phyloP scores from a whole-genome alignment of 768 basidiomycete genomes.

The Lyophyllum shimeji region DNA sequence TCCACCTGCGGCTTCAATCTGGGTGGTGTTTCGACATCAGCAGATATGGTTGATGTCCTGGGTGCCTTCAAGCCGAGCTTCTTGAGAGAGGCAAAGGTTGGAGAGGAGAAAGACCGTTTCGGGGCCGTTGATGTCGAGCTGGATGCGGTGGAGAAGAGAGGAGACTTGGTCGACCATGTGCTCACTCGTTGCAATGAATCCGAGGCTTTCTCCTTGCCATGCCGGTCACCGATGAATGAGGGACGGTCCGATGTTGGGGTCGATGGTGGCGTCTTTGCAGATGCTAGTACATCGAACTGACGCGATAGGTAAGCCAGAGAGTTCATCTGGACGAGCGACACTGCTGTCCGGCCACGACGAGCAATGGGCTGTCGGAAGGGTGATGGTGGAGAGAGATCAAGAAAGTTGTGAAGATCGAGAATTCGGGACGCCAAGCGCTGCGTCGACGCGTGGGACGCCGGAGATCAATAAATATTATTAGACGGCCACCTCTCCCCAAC shows the following conservation, averaged over 20 bases:
- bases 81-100: slow-evolving; percentile 41
- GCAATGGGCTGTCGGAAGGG: background rate
- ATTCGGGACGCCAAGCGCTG: slow-evolving; percentile 2
- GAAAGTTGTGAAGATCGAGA: slow-evolving; percentile 6
- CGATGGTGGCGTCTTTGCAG: slow-evolving; percentile 57
- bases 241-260: slow-evolving; percentile 45
- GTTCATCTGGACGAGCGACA: slow-evolving; percentile 55
- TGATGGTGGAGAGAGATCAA: slow-evolving; percentile 10
- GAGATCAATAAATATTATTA: slow-evolving; percentile 12
- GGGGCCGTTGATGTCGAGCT: slow-evolving; percentile 29
- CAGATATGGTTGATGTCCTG: slow-evolving; percentile 21
- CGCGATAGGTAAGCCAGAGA: slow-evolving; percentile 79
- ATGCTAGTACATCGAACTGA: slow-evolving; percentile 75
- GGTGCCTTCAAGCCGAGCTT: slow-evolving; percentile 23
- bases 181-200: slow-evolving; percentile 44
- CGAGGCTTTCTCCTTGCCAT: slow-evolving; percentile 21
- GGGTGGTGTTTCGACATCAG: slow-evolving; percentile 25
- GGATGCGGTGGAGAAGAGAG: slow-evolving; percentile 41
- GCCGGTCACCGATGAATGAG: slow-evolving; percentile 26
- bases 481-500: slow-evolving; percentile 14
- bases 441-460: slow-evolving; percentile 12
- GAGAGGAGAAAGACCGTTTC: slow-evolving; percentile 65
- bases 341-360: slow-evolving; percentile 1
- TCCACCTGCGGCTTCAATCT: slow-evolving; percentile 40
- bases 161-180: slow-evolving; percentile 58